Evolutionary conservation across 2,329 filamentous ascomycete species (phyloP).

Genomic region (Talaromyces albobiverticillius): DNA sequence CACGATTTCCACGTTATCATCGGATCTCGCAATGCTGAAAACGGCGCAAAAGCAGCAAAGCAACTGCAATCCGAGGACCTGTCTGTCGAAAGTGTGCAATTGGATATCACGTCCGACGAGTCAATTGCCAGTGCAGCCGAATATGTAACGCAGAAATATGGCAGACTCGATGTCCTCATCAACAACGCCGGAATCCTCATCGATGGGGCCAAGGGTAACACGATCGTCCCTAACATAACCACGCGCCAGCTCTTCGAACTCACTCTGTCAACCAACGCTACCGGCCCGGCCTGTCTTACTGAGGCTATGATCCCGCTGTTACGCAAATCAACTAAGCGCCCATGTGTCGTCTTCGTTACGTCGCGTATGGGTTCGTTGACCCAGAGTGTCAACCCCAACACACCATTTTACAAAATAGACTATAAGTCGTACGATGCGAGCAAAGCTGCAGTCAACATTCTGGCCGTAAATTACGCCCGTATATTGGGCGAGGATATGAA

Average conservation of each 20-base stretch:
- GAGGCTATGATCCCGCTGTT: slow-evolving; percentile 32
- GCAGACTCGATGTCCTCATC: slow-evolving; percentile 26
- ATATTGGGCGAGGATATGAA: slow-evolving; percentile 9
- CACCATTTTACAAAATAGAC: slow-evolving; percentile 25
- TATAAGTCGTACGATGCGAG: slow-evolving; percentile 38
- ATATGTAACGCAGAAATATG: slow-evolving; percentile 16
- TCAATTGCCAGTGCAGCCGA: slow-evolving; percentile 25
- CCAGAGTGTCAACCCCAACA: slow-evolving; percentile 24
- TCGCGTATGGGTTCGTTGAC: slow-evolving; percentile 30
- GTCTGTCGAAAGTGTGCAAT: slow-evolving; percentile 8
- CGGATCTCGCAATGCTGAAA: slow-evolving; percentile 13
- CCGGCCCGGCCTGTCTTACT: slow-evolving; percentile 31
- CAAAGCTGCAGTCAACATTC: slow-evolving; percentile 44
- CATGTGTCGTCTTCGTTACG: slow-evolving; percentile 32
- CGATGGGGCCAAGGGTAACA: not conserved
- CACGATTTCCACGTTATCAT: slow-evolving; percentile 14
- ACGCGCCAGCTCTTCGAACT: slow-evolving; percentile 23
- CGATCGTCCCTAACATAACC: not conserved
- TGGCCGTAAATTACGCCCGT: slow-evolving; percentile 19
- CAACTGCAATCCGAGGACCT: slow-evolving; percentile 7
- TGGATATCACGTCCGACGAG: slow-evolving; percentile 31
- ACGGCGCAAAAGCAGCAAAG: slow-evolving; percentile 7
- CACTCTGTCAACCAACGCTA: slow-evolving; percentile 30
- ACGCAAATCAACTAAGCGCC: slow-evolving; percentile 13
- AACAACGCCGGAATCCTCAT: slow-evolving; percentile 23